Percentiles rank a stretch among this genome's conserved stretches.
Evolutionary conservation across 441 rosid genomes (phyloP).

Genomic region (Pelargonium citronellum): DNA sequence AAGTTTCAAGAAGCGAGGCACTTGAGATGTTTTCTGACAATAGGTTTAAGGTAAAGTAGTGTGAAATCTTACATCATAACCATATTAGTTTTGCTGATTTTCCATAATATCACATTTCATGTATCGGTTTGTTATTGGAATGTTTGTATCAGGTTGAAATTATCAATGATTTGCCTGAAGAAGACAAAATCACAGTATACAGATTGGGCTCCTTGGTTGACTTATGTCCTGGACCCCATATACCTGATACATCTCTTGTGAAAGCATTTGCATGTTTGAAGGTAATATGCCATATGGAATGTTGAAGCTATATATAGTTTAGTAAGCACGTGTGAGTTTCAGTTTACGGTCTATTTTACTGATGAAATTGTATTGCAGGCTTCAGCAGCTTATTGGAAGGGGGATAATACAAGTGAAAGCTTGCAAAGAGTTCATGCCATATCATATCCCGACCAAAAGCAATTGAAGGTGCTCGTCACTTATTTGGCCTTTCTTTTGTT

Average conservation of each 20-base stretch:
- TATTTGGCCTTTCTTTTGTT: background rate
- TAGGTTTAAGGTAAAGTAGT: slow-evolving; percentile 61
- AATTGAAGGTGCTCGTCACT: slow-evolving; percentile 47
- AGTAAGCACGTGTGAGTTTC: background rate
- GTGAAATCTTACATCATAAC: background rate
- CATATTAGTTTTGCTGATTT: slow-evolving; percentile 11
- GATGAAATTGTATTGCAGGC: slow-evolving; percentile 49
- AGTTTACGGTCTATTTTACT: background rate
- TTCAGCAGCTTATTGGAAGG: slow-evolving; percentile 98
- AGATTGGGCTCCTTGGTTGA: slow-evolving; percentile 96
- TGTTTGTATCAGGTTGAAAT: slow-evolving; percentile 64
- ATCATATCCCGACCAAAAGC: slow-evolving; percentile 89
- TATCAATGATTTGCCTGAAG: slow-evolving; percentile 76
- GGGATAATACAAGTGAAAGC: slow-evolving; percentile 79
- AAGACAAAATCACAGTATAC: slow-evolving; percentile 87
- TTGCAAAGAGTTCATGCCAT: slow-evolving; percentile 96
- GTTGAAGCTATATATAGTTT: slow-evolving; percentile 11
- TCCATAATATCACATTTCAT: background rate
- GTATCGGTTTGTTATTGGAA: slow-evolving; percentile 16
- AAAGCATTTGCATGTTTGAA: slow-evolving; percentile 91
- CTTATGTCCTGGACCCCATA: slow-evolving; percentile 98
- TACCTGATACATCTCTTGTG: slow-evolving; percentile 90
- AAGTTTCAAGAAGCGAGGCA: slow-evolving; percentile 84
- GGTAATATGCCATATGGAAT: slow-evolving; percentile 36
- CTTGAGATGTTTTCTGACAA: slow-evolving; percentile 85